Percentiles rank a stretch among this genome's conserved stretches.
These are phyloP conservation scores for Boechera stricta DNA, from an alignment of 345 rosid genomes.

Conservation along the genomic window DNA sequence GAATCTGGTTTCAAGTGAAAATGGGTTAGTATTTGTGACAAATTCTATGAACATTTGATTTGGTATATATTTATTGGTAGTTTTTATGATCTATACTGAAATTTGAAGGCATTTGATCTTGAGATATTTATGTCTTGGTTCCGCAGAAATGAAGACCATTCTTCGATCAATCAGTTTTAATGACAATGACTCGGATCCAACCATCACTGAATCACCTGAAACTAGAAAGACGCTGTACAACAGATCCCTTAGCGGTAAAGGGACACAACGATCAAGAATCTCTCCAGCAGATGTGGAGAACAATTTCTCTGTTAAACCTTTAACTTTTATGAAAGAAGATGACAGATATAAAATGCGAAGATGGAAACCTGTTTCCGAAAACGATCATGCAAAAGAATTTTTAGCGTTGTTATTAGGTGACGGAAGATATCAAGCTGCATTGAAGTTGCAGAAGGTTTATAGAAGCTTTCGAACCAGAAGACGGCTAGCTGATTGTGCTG, in stretches of 20 bases:
- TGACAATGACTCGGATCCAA: conserved; percentile 48
- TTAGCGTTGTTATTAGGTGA: conserved; percentile 36
- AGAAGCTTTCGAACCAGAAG: conserved; percentile 91
- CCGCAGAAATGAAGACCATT: conserved; percentile 40
- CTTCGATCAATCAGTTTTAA: conserved; percentile 53
- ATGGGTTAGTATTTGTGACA: conserved; percentile 32
- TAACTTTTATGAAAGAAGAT: conserved; percentile 43
- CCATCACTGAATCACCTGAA: conserved; percentile 42
- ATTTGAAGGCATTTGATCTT: neutral
- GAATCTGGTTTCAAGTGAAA: conserved; percentile 17
- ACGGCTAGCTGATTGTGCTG: conserved; percentile 92
- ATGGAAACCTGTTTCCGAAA: conserved; percentile 31
- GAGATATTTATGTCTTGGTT: conserved; percentile 38
- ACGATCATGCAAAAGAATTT: conserved; percentile 28
- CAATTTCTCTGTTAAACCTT: conserved; percentile 33
- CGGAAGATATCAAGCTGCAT: conserved; percentile 62
- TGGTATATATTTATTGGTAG: neutral
- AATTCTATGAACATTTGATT: neutral
- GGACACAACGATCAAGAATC: conserved; percentile 44
- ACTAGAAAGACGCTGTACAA: conserved; percentile 37
- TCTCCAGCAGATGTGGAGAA: conserved; percentile 47
- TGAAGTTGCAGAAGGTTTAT: conserved; percentile 88
- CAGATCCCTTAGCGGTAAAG: conserved; percentile 49
- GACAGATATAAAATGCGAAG: conserved; percentile 30
- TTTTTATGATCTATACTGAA: too few relatives aligned